A percentile compares a stretch with the other conserved stretches of the same genome.
Evolutionary conservation across 1,139 yeast genomes (phyloP).

Genomic region (Kurtzmaniella quercitrusa): DNA sequence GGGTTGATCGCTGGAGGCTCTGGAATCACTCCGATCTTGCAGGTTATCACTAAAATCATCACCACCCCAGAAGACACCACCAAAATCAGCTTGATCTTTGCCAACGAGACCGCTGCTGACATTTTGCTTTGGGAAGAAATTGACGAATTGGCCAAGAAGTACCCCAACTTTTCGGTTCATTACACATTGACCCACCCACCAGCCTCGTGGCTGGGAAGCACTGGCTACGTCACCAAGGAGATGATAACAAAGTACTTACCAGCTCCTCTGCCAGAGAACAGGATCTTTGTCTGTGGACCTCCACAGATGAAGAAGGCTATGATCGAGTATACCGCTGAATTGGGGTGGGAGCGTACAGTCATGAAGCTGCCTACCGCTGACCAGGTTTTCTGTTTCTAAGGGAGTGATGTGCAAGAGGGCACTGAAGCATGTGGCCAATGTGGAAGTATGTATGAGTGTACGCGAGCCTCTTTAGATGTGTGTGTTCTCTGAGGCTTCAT

Average conservation of each 20-base stretch:
- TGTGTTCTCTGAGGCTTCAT: no score
- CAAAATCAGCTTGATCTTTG: constrained; percentile 56
- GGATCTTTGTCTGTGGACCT: constrained; percentile 74
- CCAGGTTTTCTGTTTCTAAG: constrained; percentile 65
- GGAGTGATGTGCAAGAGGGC: background rate
- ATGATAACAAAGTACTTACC: constrained; percentile 53
- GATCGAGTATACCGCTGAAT: constrained; percentile 44
- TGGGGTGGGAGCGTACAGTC: constrained; percentile 59
- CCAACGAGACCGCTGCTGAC: constrained; percentile 70
- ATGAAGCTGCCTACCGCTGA: constrained; percentile 52
- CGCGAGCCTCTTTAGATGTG: no score
- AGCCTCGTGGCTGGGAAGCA: constrained; percentile 49
- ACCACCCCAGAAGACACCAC: constrained; percentile 66
- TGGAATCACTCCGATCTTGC: constrained; percentile 76
- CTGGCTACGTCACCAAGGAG: constrained; percentile 58
- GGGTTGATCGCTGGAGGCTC: constrained; percentile 81
- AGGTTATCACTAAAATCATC: constrained; percentile 58
- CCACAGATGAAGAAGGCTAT: constrained; percentile 59
- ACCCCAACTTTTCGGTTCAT: constrained; percentile 54
- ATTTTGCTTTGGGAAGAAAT: constrained; percentile 65
- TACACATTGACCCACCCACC: constrained; percentile 35
- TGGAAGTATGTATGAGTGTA: no score
- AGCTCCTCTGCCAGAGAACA: constrained; percentile 38
- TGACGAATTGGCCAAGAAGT: constrained; percentile 59
- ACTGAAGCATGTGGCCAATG: no score